A percentile compares a stretch with the other conserved stretches of the same genome.
Conservation (phyloP, 2,329 filamentous ascomycete species). For the Hypoxylon sp. region DNA sequence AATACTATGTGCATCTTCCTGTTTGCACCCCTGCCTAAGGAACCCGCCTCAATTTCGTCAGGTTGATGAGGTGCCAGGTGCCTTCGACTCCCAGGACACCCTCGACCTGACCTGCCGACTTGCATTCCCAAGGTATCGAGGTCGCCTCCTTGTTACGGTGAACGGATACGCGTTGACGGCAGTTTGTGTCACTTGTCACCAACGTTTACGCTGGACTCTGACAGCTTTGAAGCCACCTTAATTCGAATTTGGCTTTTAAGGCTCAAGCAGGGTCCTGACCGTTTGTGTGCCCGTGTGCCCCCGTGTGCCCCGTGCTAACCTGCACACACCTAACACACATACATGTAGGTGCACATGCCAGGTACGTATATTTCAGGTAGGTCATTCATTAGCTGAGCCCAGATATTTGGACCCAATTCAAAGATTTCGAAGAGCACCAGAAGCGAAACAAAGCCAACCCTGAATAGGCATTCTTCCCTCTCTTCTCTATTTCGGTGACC, state of each 20-base stretch:
- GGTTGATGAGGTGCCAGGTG: constrained; percentile 29
- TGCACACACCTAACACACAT: not conserved
- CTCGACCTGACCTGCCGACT: not conserved
- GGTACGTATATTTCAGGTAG: constrained; percentile 10
- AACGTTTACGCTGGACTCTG: not conserved
- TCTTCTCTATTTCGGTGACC: constrained; percentile 39
- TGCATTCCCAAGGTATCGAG: not conserved
- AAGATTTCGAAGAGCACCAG: constrained; percentile 23
- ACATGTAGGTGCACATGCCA: not conserved
- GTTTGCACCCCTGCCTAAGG: constrained; percentile 18
- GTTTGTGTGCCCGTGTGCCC: constrained; percentile 3
- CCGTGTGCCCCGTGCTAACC: not conserved
- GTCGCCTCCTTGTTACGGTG: not conserved
- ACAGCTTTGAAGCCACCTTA: not conserved
- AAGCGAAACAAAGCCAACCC: constrained; percentile 35
- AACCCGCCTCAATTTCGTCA: constrained; percentile 39
- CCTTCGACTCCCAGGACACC: not conserved
- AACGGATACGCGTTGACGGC: not conserved
- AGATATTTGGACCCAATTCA: constrained; percentile 29
- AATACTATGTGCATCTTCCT: constrained; percentile 5
- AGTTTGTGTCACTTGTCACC: not conserved
- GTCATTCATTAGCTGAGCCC: constrained; percentile 13
- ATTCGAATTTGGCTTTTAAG: not conserved
- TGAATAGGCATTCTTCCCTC: constrained; percentile 27
- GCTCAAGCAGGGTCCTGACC: constrained; percentile 24